phyloP scores from a whole-genome alignment of 768 basidiomycete genomes.

The Amanita jacksonii region DNA sequence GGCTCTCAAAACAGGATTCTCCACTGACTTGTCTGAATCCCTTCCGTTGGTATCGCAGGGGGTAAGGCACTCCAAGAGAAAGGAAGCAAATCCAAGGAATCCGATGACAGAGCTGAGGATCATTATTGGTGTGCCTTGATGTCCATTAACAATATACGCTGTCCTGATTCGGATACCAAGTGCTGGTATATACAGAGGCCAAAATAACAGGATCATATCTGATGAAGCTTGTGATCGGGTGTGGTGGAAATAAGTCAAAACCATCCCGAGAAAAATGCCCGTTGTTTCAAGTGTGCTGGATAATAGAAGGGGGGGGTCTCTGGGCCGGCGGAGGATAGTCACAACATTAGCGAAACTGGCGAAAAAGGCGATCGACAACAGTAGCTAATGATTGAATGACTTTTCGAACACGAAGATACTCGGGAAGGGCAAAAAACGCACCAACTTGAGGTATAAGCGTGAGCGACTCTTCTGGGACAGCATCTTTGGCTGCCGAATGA shows the following conservation, averaged over 20 bases:
- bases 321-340: no score
- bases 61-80: conserved; percentile 60
- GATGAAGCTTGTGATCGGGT: conserved; percentile 63
- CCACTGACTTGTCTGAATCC: conserved; percentile 29
- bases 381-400: conserved; percentile 24
- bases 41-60: conserved; percentile 38
- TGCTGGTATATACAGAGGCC: conserved; percentile 54
- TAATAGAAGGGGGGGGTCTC: no score
- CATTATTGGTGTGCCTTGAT: conserved; percentile 26
- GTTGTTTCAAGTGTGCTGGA: conserved; percentile 58
- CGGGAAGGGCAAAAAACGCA: no score
- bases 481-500: conserved; percentile 15
- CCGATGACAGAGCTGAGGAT: conserved; percentile 33
- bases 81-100: conserved; percentile 41
- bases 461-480: conserved; percentile 39
- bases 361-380: conserved; percentile 37
- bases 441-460: conserved; percentile 56
- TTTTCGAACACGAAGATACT: not conserved
- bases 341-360: conserved; percentile 35
- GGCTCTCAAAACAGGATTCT: conserved; percentile 66
- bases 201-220: conserved; percentile 68
- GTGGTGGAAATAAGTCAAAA: conserved; percentile 61
- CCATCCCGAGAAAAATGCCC: conserved; percentile 35
- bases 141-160: conserved; percentile 20
- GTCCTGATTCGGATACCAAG: conserved; percentile 57